phyloP scores from a whole-genome alignment of 2,329 filamentous ascomycete genomes.

The Hypocreales sp. region DNA sequence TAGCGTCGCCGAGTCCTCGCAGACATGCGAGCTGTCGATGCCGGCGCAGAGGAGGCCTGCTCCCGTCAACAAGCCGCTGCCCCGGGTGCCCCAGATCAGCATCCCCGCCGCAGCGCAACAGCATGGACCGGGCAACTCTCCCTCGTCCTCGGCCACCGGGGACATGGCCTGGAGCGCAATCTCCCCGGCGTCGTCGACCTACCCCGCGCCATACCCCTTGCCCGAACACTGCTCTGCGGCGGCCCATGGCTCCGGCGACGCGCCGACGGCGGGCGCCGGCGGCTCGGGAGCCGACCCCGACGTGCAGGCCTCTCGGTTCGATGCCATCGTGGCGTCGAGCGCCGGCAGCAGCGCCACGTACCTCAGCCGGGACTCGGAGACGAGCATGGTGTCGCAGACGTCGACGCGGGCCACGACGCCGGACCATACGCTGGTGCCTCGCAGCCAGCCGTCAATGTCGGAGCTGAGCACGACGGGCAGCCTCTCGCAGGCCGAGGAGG shows the following conservation, averaged over 20 bases:
- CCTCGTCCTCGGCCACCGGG: conserved; percentile 18
- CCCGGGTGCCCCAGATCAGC: conserved; percentile 44
- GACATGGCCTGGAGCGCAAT: conserved; percentile 25
- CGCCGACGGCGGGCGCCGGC: conserved; percentile 11
- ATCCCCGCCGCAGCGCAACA: conserved; percentile 16
- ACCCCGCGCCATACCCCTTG: conserved; percentile 35
- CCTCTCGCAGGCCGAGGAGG: conserved; percentile 54
- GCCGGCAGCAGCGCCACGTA: conserved; percentile 68
- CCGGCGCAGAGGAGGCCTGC: conserved; percentile 21
- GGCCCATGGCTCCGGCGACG: conserved; percentile 25
- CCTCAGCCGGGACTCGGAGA: conserved; percentile 65
- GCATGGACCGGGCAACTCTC: no score
- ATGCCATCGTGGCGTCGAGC: conserved; percentile 61
- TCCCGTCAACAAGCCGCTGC: conserved; percentile 51
- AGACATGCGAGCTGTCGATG: conserved; percentile 19
- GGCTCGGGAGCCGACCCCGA: conserved; percentile 31
- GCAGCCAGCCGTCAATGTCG: conserved; percentile 45
- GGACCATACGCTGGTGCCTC: conserved; percentile 41
- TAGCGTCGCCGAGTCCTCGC: conserved; percentile 23
- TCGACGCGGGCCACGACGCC: conserved; percentile 85
- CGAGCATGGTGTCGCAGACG: conserved; percentile 62
- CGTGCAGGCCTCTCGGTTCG: conserved; percentile 40
- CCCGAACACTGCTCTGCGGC: conserved; percentile 42
- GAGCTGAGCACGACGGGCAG: conserved; percentile 54
- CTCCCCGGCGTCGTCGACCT: conserved; percentile 32